These are phyloP conservation scores for Sugiyamaella castrensis DNA, from an alignment of 1,139 yeast genomes.

Conservation along the genomic window DNA sequence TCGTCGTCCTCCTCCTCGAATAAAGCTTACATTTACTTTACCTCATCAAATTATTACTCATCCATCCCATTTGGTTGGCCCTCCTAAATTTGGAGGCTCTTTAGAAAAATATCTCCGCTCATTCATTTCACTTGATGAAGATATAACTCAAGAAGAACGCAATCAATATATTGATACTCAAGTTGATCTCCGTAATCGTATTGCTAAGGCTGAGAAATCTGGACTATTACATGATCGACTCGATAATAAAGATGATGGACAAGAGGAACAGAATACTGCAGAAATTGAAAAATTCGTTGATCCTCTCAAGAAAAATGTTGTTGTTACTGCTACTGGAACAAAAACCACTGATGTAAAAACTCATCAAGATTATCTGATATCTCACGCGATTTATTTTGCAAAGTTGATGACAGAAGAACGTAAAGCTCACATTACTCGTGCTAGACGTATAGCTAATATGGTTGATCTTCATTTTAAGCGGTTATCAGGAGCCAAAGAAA, in stretches of 20 bases:
- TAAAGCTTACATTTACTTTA: slow-evolving; percentile 9
- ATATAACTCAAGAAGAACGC: slow-evolving; percentile 46
- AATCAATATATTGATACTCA: slow-evolving; percentile 50
- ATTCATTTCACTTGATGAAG: slow-evolving; percentile 58
- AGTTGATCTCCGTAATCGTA: slow-evolving; percentile 42
- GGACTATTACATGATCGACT: slow-evolving; percentile 40
- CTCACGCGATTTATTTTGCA: slow-evolving; percentile 74
- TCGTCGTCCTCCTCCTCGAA: slow-evolving; percentile 1
- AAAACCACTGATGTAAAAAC: slow-evolving; percentile 38
- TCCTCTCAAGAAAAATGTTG: slow-evolving; percentile 30
- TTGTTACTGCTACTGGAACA: slow-evolving; percentile 21
- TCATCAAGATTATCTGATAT: slow-evolving; percentile 66
- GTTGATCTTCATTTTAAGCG: slow-evolving; percentile 84
- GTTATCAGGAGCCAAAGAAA: slow-evolving; percentile 83
- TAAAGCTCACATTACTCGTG: slow-evolving; percentile 61
- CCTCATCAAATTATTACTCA: slow-evolving; percentile 45
- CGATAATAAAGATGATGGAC: slow-evolving; percentile 44
- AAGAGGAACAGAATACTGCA: slow-evolving; percentile 33
- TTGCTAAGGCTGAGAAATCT: slow-evolving; percentile 53
- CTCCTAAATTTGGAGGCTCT: slow-evolving; percentile 40
- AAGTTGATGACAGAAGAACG: slow-evolving; percentile 68
- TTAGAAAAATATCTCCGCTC: slow-evolving; percentile 49
- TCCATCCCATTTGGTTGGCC: slow-evolving; percentile 59
- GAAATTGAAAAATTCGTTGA: slow-evolving; percentile 38
- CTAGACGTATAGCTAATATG: slow-evolving; percentile 74